These are phyloP conservation scores for Olyra latifolia DNA, from an alignment of 176 grass and related monocot species.

Conservation along the genomic window DNA sequence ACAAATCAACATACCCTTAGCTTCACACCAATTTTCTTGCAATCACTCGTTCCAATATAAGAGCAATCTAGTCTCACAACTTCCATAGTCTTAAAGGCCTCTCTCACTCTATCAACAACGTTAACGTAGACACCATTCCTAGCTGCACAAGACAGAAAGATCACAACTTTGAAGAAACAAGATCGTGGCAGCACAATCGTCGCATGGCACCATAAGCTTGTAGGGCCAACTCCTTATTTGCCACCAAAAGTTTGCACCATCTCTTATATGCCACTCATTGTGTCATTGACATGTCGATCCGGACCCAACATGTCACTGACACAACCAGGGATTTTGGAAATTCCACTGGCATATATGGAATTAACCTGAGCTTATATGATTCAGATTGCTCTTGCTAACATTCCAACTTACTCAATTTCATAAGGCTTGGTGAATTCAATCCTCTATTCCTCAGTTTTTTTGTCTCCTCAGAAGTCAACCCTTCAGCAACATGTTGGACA, in stretches of 20 bases:
- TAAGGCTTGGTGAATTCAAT: slow-evolving; percentile 45
- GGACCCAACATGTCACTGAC: too few species aligned
- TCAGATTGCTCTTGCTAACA: neutral
- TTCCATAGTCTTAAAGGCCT: slow-evolving; percentile 57
- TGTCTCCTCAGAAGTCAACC: slow-evolving; percentile 61
- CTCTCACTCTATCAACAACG: slow-evolving; percentile 68
- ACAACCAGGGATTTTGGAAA: too few species aligned
- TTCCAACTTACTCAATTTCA: slow-evolving; percentile 60
- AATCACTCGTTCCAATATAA: slow-evolving; percentile 53
- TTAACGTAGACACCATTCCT: slow-evolving; percentile 84
- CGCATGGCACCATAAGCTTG: neutral
- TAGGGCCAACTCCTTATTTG: neutral
- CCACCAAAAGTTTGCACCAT: too few species aligned
- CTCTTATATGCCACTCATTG: too few species aligned
- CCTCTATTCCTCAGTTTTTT: slow-evolving; percentile 72
- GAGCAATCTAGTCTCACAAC: slow-evolving; percentile 68
- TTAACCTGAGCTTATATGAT: neutral
- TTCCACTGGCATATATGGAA: too few species aligned
- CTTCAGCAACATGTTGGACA: slow-evolving; percentile 57
- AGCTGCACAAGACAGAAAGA: slow-evolving; percentile 34
- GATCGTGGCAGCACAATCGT: neutral
- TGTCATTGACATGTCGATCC: too few species aligned
- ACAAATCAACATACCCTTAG: slow-evolving; percentile 58
- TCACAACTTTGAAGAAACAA: neutral
- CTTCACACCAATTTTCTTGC: slow-evolving; percentile 83